Evolutionary conservation across 1,284 basidiomycete species (phyloP).

Genomic region (Marasmius tenuissimus): DNA sequence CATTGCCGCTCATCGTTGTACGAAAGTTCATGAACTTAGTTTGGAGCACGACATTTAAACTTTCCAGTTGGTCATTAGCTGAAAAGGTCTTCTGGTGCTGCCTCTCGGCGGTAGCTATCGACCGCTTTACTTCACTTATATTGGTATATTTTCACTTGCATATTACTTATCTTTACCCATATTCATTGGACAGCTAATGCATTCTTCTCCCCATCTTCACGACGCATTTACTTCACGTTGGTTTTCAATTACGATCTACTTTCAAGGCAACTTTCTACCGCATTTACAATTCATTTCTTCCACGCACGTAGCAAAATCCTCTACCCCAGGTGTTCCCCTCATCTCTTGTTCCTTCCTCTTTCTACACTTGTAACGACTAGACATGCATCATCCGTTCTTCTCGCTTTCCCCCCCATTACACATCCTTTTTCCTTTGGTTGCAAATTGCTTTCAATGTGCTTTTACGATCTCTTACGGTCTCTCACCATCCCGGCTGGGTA

Average conservation of each 20-base stretch:
- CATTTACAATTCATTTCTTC: constrained; percentile 7
- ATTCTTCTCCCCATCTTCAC: constrained; percentile 21
- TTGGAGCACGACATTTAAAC: constrained; percentile 15
- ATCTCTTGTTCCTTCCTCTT: constrained; percentile 21
- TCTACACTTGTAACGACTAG: constrained; percentile 65
- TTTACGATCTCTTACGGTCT: constrained; percentile 20
- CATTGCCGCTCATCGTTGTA: constrained; percentile 29
- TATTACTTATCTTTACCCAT: constrained; percentile 17
- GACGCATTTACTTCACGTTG: constrained; percentile 15
- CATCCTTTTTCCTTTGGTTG: constrained; percentile 29
- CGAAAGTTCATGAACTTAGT: constrained; percentile 27
- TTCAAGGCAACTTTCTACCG: constrained; percentile 11
- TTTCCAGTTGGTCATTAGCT: constrained; percentile 15
- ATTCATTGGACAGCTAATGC: constrained; percentile 17
- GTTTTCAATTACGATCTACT: constrained; percentile 15
- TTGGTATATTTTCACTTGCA: constrained; percentile 22
- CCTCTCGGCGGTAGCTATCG: constrained; percentile 10
- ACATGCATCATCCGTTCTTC: constrained; percentile 48
- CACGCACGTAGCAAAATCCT: constrained; percentile 4
- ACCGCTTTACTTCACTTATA: constrained; percentile 21
- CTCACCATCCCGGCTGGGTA: background rate
- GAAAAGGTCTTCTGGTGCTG: background rate
- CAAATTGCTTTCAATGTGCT: constrained; percentile 23
- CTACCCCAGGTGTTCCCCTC: constrained; percentile 3
- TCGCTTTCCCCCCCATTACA: constrained; percentile 29